phyloP scores from a whole-genome alignment of 2,329 filamentous ascomycete genomes.

The Ramichloridium luteum region DNA sequence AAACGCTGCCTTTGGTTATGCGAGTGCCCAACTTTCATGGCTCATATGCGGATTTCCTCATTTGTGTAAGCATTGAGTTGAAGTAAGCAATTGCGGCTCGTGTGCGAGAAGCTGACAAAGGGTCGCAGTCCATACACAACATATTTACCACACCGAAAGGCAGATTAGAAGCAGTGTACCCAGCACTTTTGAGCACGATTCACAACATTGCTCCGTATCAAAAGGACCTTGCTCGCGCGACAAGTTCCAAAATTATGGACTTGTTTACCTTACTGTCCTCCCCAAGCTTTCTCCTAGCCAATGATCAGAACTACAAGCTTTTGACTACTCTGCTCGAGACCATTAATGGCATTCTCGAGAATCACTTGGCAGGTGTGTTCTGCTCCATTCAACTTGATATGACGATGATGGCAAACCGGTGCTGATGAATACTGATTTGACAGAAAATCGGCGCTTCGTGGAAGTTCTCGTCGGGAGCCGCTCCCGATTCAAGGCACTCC shows the following conservation, averaged over 20 bases:
- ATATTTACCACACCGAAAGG: conserved; percentile 87
- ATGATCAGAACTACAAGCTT: conserved; percentile 77
- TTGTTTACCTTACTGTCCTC: conserved; percentile 87
- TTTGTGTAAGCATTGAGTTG: conserved; percentile 72
- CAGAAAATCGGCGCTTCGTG: conserved; percentile 70
- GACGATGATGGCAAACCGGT: conserved; percentile 5
- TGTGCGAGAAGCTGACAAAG: too few relatives aligned
- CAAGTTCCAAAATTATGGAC: conserved; percentile 73
- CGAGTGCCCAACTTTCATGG: conserved; percentile 74
- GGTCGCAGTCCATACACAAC: conserved; percentile 73
- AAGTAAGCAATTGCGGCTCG: too few relatives aligned
- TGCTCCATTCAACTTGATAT: conserved; percentile 2
- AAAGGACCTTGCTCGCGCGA: conserved; percentile 59
- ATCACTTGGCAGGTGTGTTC: conserved; percentile 41
- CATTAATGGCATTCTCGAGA: conserved; percentile 79
- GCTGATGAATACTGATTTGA: conserved; percentile 2
- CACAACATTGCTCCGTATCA: conserved; percentile 85
- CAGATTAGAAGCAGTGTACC: conserved; percentile 81
- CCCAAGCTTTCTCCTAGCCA: conserved; percentile 80
- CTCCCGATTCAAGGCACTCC: conserved; percentile 72
- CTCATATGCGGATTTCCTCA: conserved; percentile 84
- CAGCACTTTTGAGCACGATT: conserved; percentile 79
- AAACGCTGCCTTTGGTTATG: conserved; percentile 71
- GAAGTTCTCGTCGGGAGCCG: conserved; percentile 67
- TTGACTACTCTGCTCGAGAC: conserved; percentile 75